Base-by-base conservation (phyloP, 2,329 filamentous ascomycete genomes). In the Magnaporthiopsis incrustans region DNA sequence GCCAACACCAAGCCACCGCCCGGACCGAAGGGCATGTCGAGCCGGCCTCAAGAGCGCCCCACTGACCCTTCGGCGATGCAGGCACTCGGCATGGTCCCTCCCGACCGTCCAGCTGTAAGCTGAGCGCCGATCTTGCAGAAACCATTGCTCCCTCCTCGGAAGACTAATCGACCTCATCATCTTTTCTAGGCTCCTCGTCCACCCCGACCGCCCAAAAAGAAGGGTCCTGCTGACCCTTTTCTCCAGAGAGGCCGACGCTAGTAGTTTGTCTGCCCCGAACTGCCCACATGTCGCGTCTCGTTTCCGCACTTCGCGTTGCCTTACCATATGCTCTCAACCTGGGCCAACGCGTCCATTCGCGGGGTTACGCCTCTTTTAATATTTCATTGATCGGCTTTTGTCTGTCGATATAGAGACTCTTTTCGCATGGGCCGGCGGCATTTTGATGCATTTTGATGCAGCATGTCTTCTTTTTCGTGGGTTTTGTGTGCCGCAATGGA, bases 11-110 rank as follows among this genome's bases (percentile, higher is more conserved):
- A 25, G 44, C 38, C 65, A n/a, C 63, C 68, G 10, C 68, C 66
- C 59, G 66, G 64, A n/a, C 67, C 69, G 10, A 61, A 58, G 30
- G 61, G 59, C 8, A 64, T 57, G 57, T 62, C 66, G 3, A 58
- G 64, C 27, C 71, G 66, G 62, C 67, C 68, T 15, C 67, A 70
- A 27, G 68, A 65, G 32, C 70, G 71, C 58, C 70, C 74, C 11
- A 72, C 69, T 11, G 82, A 84, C 63, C 81, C 81, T 2, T 81
- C 81, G 2, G 82, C 81, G 25, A 81, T 83, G 79, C 77, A 80
- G 64, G 78, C 81, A 26, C 73, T 84, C 59, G 81, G 81, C 8
- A 71, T 84, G 67, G 74, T 71, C 14, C 80, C 81, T 27, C 80
- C 80, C 8, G 75, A 78, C 65, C 73, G 79, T 53, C 77, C 77